phyloP scores from a whole-genome alignment of 257 asterid species.

The Gentiana dahurica region DNA sequence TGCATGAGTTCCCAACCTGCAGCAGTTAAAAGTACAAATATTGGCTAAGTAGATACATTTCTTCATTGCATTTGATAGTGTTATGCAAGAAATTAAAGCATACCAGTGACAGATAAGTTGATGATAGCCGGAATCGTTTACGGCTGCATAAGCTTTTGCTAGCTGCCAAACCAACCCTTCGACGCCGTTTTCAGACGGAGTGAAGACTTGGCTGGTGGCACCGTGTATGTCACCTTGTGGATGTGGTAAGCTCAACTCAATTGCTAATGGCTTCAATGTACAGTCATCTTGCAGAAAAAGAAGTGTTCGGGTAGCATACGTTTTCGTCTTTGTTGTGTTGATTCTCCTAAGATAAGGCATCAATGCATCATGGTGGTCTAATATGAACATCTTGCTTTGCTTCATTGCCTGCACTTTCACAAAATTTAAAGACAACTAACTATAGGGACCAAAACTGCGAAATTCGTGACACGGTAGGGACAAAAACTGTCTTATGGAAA shows the following conservation, averaged over 20 bases:
- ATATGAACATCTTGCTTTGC: conserved; percentile 8
- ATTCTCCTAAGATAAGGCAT: conserved; percentile 13
- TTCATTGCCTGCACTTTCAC: conserved; percentile 9
- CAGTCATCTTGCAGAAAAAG: conserved; percentile 15
- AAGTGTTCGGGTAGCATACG: conserved; percentile 13
- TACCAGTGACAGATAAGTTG: conserved; percentile 19
- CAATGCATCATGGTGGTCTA: conserved; percentile 13
- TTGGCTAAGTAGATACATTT: too few species aligned
- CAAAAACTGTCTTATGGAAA: too few species aligned
- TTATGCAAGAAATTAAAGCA: not conserved
- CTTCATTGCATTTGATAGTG: not conserved
- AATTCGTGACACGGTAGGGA: not conserved
- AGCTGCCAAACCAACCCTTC: conserved; percentile 15
- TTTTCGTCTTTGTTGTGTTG: conserved; percentile 9
- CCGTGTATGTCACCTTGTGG: conserved; percentile 16
- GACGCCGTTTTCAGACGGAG: conserved; percentile 12
- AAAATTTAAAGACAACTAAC: not conserved
- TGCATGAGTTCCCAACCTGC: conserved; percentile 50
- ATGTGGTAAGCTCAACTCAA: conserved; percentile 19
- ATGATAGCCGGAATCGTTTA: conserved; percentile 16
- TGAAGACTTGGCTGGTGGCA: conserved; percentile 8
- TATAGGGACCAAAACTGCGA: not conserved
- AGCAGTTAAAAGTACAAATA: not conserved
- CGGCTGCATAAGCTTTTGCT: conserved; percentile 20
- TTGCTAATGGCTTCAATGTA: conserved; percentile 16